A percentile compares a stretch with the other conserved stretches of the same genome.
Conservation (phyloP, 2,329 filamentous ascomycete genomes). For the Fusarium algeriense region DNA sequence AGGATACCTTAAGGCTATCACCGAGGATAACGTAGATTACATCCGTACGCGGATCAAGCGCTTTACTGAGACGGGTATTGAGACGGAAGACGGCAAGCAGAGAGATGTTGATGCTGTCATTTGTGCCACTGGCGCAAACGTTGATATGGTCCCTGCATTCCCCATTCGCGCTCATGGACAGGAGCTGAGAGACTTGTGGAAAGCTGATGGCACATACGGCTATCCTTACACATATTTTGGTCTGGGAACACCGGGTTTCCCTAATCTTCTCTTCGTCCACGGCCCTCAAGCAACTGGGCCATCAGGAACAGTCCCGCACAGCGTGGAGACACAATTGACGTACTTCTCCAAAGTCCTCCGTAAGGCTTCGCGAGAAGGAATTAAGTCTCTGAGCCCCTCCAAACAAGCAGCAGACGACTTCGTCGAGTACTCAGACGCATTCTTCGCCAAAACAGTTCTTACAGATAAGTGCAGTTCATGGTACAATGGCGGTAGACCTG, state of each 20-base stretch:
- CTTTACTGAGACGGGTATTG: slow-evolving; percentile 71
- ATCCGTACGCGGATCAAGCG: slow-evolving; percentile 68
- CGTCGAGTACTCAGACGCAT: slow-evolving; percentile 68
- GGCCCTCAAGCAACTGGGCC: slow-evolving; percentile 71
- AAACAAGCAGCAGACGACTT: slow-evolving; percentile 73
- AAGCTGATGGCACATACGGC: slow-evolving; percentile 64
- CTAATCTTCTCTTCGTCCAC: slow-evolving; percentile 74
- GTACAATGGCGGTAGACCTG: slow-evolving; percentile 76
- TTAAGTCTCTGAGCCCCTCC: slow-evolving; percentile 70
- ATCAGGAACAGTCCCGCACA: slow-evolving; percentile 75
- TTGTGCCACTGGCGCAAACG: slow-evolving; percentile 76
- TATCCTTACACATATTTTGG: slow-evolving; percentile 78
- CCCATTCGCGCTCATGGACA: slow-evolving; percentile 67
- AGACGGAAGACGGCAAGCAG: slow-evolving; percentile 67
- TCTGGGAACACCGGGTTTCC: slow-evolving; percentile 72
- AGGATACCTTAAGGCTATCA: slow-evolving; percentile 74
- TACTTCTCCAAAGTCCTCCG: slow-evolving; percentile 76
- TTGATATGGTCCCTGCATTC: slow-evolving; percentile 70
- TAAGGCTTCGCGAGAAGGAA: slow-evolving; percentile 74
- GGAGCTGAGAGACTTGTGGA: slow-evolving; percentile 69
- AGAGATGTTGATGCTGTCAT: slow-evolving; percentile 73
- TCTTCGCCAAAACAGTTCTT: slow-evolving; percentile 67
- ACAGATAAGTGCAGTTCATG: slow-evolving; percentile 75
- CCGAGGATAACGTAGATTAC: slow-evolving; percentile 71
- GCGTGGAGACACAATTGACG: slow-evolving; percentile 73